Evolutionary conservation across 352 stramenopile genomes (phyloP).

Genomic region (Phytophthora citricola): DNA sequence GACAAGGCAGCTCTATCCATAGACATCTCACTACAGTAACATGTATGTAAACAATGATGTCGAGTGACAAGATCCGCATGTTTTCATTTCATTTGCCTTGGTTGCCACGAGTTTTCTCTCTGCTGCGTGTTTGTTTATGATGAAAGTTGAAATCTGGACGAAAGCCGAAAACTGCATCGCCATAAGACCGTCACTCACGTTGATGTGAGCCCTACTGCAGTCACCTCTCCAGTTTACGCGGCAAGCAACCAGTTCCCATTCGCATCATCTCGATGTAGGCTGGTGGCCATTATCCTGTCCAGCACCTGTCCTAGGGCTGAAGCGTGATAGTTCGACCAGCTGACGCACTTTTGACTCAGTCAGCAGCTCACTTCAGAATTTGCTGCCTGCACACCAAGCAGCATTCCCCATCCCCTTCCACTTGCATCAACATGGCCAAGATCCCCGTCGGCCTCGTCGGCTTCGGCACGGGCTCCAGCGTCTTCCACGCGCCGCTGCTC

Average conservation of each 20-base stretch:
- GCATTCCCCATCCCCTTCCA: slow-evolving; percentile 3
- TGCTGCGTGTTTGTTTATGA: slow-evolving; percentile 16
- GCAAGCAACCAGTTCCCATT: not conserved
- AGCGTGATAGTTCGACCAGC: slow-evolving; percentile 2
- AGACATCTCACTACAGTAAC: not conserved
- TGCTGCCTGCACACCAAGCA: slow-evolving; percentile 27
- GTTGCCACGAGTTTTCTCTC: slow-evolving; percentile 1
- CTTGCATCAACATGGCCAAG: slow-evolving; percentile 11
- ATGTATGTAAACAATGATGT: slow-evolving; percentile 11
- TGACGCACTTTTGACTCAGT: slow-evolving; percentile 8
- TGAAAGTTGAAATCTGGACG: slow-evolving; percentile 2
- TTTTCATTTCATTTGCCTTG: not conserved
- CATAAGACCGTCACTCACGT: slow-evolving; percentile 20
- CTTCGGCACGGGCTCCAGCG: slow-evolving; percentile 73
- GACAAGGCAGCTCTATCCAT: no score
- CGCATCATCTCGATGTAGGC: not conserved
- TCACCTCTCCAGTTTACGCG: slow-evolving; percentile 6
- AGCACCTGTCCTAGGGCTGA: not conserved
- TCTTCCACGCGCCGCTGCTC: slow-evolving; percentile 80
- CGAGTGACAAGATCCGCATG: slow-evolving; percentile 4
- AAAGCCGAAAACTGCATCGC: slow-evolving; percentile 8
- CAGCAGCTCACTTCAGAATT: slow-evolving; percentile 28
- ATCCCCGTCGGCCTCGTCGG: slow-evolving; percentile 74
- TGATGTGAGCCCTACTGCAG: not conserved
- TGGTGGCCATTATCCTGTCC: not conserved